These are phyloP conservation scores for Kuraishia hungarica DNA, from an alignment of 805 yeast genomes.

Conservation along the genomic window DNA sequence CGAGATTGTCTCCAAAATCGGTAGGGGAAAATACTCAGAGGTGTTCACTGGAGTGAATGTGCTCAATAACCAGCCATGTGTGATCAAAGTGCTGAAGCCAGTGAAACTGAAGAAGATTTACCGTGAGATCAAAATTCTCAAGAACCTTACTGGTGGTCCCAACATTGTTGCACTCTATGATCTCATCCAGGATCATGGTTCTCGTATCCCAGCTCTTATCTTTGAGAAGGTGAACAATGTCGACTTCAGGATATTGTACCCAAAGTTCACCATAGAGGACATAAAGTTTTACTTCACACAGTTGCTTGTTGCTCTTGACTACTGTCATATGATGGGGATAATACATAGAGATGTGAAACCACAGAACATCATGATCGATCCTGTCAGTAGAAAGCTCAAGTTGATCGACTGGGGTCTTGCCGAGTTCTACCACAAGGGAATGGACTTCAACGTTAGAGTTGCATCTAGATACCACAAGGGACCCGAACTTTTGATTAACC, in stretches of 20 bases:
- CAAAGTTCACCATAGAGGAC: conserved; percentile 66
- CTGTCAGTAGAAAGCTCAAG: conserved; percentile 47
- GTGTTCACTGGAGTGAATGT: conserved; percentile 81
- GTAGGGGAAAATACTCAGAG: conserved; percentile 91
- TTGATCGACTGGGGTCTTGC: conserved; percentile 95
- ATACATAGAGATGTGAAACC: conserved; percentile 95
- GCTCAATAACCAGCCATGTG: conserved; percentile 54
- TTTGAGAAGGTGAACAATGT: conserved; percentile 80
- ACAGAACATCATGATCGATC: conserved; percentile 91
- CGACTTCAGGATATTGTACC: conserved; percentile 82
- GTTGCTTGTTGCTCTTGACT: conserved; percentile 75
- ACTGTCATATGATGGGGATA: conserved; percentile 87
- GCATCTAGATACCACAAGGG: conserved; percentile 91
- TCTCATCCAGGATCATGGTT: conserved; percentile 79
- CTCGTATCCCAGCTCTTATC: conserved; percentile 81
- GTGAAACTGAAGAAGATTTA: conserved; percentile 89
- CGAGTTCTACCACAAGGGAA: conserved; percentile 85
- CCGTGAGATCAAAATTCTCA: conserved; percentile 81
- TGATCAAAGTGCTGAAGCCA: conserved; percentile 87
- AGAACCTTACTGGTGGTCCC: conserved; percentile 79
- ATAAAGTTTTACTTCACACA: conserved; percentile 80
- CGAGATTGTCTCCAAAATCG: conserved; percentile 77
- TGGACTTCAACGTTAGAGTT: conserved; percentile 84
- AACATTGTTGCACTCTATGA: conserved; percentile 70
- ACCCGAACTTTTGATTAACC: conserved; percentile 80